These are phyloP conservation scores for Tricholomella constricta DNA, from an alignment of 768 basidiomycete genomes.

Conservation along the genomic window DNA sequence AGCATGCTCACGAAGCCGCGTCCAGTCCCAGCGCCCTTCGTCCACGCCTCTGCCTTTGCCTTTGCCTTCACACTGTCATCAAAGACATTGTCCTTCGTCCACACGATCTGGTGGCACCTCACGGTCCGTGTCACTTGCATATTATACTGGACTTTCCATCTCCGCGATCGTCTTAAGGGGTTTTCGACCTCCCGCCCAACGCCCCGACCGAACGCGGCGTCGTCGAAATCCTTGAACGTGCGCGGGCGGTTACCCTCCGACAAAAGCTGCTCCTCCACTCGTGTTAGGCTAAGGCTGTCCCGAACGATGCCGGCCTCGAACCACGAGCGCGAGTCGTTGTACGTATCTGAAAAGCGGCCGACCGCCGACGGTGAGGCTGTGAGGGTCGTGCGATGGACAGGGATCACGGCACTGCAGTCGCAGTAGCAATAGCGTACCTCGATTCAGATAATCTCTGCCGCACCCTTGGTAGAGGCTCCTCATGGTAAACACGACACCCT, in stretches of 20 bases:
- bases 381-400: no score
- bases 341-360: constrained; percentile 20
- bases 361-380: no score
- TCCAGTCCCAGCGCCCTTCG: constrained; percentile 16
- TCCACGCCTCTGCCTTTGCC: constrained; percentile 12
- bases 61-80: constrained; percentile 12
- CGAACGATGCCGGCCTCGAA: constrained; percentile 35
- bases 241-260: background rate
- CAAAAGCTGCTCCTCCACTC: background rate
- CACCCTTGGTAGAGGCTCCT: constrained; percentile 32
- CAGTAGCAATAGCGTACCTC: no score
- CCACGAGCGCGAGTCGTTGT: constrained; percentile 33
- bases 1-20: constrained; percentile 22
- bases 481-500: constrained; percentile 22
- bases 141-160: constrained; percentile 32
- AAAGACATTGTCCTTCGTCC: constrained; percentile 19
- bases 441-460: constrained; percentile 32
- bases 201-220: background rate
- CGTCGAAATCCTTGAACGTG: constrained; percentile 9
- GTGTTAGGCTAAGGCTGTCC: background rate
- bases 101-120: constrained; percentile 23
- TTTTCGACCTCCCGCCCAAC: constrained; percentile 13
- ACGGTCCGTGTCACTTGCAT: constrained; percentile 21
- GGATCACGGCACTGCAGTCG: no score
- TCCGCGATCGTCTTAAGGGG: constrained; percentile 8